phyloP scores from a whole-genome alignment of 2,329 filamentous ascomycete species.

The Teratosphaeriaceae sp. region DNA sequence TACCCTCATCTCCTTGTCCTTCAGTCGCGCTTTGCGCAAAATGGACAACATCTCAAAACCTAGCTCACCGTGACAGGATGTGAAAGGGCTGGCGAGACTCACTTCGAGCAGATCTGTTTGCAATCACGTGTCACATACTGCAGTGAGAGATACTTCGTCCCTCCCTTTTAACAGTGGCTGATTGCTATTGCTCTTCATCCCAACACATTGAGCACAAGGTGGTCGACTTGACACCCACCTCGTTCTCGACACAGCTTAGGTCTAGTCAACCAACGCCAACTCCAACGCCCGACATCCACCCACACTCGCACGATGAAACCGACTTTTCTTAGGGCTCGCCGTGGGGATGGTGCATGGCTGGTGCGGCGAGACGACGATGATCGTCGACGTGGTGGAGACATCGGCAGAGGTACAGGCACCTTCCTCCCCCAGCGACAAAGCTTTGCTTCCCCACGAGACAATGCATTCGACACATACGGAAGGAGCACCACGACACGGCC shows the following conservation, averaged over 20 bases:
- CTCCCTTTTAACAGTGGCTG: too few species aligned
- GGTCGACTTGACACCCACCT: too few species aligned
- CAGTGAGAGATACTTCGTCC: too few species aligned
- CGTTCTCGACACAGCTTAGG: too few species aligned
- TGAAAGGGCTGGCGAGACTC: conserved; percentile 4
- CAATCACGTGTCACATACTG: background rate
- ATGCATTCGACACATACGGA: background rate
- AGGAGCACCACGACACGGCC: background rate
- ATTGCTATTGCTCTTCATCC: too few species aligned
- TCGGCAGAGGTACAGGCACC: too few species aligned
- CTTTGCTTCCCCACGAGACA: background rate
- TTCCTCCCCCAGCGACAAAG: too few species aligned
- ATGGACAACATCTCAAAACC: conserved; percentile 73
- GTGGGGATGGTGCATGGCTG: conserved; percentile 13
- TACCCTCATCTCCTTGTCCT: conserved; percentile 98
- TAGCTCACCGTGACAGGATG: background rate
- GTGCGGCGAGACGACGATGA: conserved; percentile 3
- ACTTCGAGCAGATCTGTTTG: too few species aligned
- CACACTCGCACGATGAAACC: conserved; percentile 1
- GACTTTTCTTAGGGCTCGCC: conserved; percentile 4
- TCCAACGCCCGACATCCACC: too few species aligned
- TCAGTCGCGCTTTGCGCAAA: conserved; percentile 85
- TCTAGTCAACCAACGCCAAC: too few species aligned
- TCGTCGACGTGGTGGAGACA: too few species aligned
- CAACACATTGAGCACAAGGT: too few species aligned